Conservation (phyloP, 148 eudicot genomes). For the Camellia lanceoleosa region DNA sequence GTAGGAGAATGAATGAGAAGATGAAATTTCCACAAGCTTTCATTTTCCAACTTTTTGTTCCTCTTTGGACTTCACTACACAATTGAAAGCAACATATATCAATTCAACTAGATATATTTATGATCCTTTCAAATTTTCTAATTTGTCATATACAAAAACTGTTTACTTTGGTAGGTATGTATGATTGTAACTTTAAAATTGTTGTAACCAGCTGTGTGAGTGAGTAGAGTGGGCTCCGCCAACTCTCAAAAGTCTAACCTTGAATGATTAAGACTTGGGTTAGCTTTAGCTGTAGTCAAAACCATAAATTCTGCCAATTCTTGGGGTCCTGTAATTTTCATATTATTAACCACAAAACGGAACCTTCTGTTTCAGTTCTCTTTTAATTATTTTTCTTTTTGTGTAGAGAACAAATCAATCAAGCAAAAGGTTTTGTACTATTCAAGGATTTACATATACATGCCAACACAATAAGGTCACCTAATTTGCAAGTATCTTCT, state of each 20-base stretch:
- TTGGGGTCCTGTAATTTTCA: conserved; percentile 22
- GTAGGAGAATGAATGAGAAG: neutral
- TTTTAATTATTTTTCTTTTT: conserved; percentile 15
- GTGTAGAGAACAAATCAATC: conserved; percentile 6
- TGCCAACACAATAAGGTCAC: no score
- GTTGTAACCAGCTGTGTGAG: conserved; percentile 50
- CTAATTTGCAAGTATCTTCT: no score
- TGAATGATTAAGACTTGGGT: conserved; percentile 38
- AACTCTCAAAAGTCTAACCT: conserved; percentile 30
- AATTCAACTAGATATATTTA: conserved; percentile 12
- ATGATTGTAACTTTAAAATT: conserved; percentile 21
- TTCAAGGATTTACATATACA: neutral
- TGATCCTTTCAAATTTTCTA: neutral
- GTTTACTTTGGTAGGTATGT: conserved; percentile 18
- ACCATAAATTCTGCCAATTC: conserved; percentile 37
- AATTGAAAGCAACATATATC: neutral
- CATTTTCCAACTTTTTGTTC: neutral
- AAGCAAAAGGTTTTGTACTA: neutral
- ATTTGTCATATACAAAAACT: neutral
- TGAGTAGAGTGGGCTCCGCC: conserved; percentile 16
- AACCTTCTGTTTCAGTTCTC: conserved; percentile 34
- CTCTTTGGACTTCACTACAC: neutral
- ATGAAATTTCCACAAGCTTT: conserved; percentile 9
- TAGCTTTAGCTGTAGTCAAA: conserved; percentile 39
- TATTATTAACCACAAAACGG: conserved; percentile 21